These are phyloP conservation scores for Plasmopara viticola DNA, from an alignment of 352 stramenopile species.

Conservation along the genomic window DNA sequence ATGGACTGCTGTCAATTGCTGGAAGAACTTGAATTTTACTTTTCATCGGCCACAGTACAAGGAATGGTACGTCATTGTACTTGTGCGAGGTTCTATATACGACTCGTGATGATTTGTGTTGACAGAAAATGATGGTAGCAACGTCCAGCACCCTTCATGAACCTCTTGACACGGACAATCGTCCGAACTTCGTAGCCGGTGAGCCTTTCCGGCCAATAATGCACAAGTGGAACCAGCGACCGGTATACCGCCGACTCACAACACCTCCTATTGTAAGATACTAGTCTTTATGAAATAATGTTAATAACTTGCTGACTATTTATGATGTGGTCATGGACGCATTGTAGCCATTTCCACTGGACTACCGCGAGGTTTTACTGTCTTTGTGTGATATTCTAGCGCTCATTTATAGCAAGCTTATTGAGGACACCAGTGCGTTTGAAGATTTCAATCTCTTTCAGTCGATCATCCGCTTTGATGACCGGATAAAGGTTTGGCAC, in stretches of 20 bases:
- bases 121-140: conserved; percentile 80
- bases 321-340: conserved; percentile 4
- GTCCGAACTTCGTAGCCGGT: conserved; percentile 31
- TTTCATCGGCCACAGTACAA: conserved; percentile 65
- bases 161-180: conserved; percentile 32
- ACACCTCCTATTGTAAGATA: conserved; percentile 61
- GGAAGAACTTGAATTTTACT: conserved; percentile 83
- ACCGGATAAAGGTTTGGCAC: conserved; percentile 62
- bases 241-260: conserved; percentile 64
- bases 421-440: conserved; percentile 67
- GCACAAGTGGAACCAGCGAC: conserved; percentile 82
- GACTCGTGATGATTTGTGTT: not conserved
- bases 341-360: conserved; percentile 64
- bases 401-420: conserved; percentile 77
- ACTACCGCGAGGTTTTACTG: conserved; percentile 76
- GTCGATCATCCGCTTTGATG: conserved; percentile 70
- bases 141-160: conserved; percentile 64
- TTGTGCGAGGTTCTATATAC: not conserved
- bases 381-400: conserved; percentile 78
- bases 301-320: not conserved
- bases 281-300: not conserved
- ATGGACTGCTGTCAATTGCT: conserved; percentile 77
- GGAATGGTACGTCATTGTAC: conserved; percentile 43
- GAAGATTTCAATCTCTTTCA: conserved; percentile 75
- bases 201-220: conserved; percentile 62